These are phyloP conservation scores for Aspergillus baeticus DNA, from an alignment of 495 filamentous ascomycete genomes.

Conservation along the genomic window DNA sequence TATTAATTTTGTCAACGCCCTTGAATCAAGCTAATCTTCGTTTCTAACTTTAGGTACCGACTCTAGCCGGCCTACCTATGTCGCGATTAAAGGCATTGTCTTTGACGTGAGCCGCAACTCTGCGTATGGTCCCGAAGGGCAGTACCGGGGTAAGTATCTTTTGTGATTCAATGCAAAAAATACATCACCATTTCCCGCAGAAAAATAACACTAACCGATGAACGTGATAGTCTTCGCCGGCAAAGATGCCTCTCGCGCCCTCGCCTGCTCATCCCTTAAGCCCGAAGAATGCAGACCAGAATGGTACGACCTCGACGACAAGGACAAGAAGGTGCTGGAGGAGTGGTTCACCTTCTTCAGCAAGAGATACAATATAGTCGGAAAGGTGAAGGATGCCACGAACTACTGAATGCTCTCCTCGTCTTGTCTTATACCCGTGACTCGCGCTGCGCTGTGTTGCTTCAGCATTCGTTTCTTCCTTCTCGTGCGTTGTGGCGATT, in stretches of 20 bases:
- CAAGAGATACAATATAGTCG: slow-evolving; percentile 93
- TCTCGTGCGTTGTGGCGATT: slow-evolving; percentile 6
- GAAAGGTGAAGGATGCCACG: slow-evolving; percentile 59
- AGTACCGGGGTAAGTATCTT: slow-evolving; percentile 71
- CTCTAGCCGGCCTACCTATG: slow-evolving; percentile 70
- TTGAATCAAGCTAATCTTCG: not conserved
- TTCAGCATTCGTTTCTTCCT: not conserved
- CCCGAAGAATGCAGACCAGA: slow-evolving; percentile 78
- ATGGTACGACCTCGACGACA: slow-evolving; percentile 83
- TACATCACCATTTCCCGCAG: not conserved
- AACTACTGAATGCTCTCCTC: slow-evolving; percentile 25
- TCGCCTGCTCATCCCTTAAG: slow-evolving; percentile 84
- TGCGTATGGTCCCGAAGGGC: slow-evolving; percentile 77
- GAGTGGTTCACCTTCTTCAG: slow-evolving; percentile 97
- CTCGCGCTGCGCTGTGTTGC: not conserved
- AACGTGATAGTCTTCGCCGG: slow-evolving; percentile 77
- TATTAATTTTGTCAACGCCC: not conserved
- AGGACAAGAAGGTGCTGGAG: slow-evolving; percentile 77
- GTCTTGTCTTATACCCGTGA: slow-evolving; percentile 9
- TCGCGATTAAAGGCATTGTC: slow-evolving; percentile 94
- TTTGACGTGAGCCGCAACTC: slow-evolving; percentile 91
- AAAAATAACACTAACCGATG: not conserved
- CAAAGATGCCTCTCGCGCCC: slow-evolving; percentile 87
- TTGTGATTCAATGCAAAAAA: not conserved
- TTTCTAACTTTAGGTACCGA: slow-evolving; percentile 47